These are phyloP conservation scores for Aspergillus japonicus DNA, from an alignment of 2,329 filamentous ascomycete genomes.

Conservation along the genomic window DNA sequence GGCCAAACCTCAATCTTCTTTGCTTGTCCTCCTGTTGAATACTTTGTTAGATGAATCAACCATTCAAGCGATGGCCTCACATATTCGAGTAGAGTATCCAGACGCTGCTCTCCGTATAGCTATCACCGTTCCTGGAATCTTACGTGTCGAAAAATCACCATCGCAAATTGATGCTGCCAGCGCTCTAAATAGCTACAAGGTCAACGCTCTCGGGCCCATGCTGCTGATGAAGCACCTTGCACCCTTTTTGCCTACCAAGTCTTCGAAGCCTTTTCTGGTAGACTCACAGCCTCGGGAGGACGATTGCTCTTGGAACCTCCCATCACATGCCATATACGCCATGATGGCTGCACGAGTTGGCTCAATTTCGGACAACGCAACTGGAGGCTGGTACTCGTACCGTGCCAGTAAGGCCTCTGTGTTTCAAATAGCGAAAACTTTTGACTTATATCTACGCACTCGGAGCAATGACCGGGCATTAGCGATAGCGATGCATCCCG, in stretches of 20 bases:
- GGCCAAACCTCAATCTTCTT: neutral
- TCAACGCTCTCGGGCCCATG: slow-evolving; percentile 73
- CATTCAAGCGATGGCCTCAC: slow-evolving; percentile 57
- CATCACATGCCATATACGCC: slow-evolving; percentile 62
- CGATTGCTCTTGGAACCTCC: slow-evolving; percentile 40
- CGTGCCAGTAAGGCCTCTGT: slow-evolving; percentile 73
- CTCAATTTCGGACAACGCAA: slow-evolving; percentile 67
- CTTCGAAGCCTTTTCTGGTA: slow-evolving; percentile 39
- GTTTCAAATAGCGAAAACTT: slow-evolving; percentile 67
- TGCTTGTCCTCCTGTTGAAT: neutral
- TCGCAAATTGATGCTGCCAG: slow-evolving; percentile 60
- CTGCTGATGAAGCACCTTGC: slow-evolving; percentile 75
- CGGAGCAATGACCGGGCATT: slow-evolving; percentile 62
- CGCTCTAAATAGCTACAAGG: slow-evolving; percentile 67
- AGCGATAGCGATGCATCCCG: slow-evolving; percentile 71
- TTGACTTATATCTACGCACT: slow-evolving; percentile 65
- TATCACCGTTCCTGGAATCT: slow-evolving; percentile 68
- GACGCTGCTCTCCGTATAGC: slow-evolving; percentile 63
- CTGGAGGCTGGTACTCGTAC: slow-evolving; percentile 82
- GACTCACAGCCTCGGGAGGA: neutral
- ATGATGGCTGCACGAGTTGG: slow-evolving; percentile 78
- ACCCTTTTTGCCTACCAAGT: slow-evolving; percentile 64
- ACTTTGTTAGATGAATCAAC: slow-evolving; percentile 57
- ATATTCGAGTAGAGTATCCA: slow-evolving; percentile 56
- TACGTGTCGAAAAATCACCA: slow-evolving; percentile 71